Evolutionary conservation across 768 basidiomycete species (phyloP).

Genomic region (Naganishia friedmannii): DNA sequence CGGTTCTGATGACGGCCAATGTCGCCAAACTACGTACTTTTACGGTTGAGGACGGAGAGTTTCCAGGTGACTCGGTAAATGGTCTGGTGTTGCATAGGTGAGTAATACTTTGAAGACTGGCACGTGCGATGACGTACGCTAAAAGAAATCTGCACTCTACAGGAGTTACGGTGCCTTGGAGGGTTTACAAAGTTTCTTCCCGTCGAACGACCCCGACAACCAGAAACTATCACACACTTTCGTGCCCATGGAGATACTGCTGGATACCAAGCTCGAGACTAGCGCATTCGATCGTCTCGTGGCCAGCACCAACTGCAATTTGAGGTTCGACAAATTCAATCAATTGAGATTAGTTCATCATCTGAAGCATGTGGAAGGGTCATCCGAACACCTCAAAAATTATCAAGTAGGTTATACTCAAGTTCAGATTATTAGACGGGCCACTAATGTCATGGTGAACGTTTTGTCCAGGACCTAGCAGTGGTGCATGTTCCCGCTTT

Average conservation of each 20-base stretch:
- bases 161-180: slow-evolving; percentile 76
- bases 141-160: slow-evolving; percentile 13
- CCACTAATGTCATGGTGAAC: slow-evolving; percentile 1
- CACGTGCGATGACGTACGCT: slow-evolving; percentile 14
- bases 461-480: slow-evolving; percentile 67
- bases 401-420: slow-evolving; percentile 58
- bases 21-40: slow-evolving; percentile 76
- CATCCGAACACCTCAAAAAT: slow-evolving; percentile 60
- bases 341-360: slow-evolving; percentile 75
- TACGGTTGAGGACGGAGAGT: slow-evolving; percentile 73
- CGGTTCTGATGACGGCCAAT: slow-evolving; percentile 71
- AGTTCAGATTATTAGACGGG: slow-evolving; percentile 5
- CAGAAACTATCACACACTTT: slow-evolving; percentile 37
- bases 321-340: slow-evolving; percentile 94
- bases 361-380: slow-evolving; percentile 42
- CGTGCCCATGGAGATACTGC: slow-evolving; percentile 86
- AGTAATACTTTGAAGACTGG: slow-evolving; percentile 31
- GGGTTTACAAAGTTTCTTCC: slow-evolving; percentile 84
- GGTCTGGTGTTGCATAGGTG: slow-evolving; percentile 82
- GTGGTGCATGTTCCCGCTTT: slow-evolving; percentile 78
- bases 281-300: slow-evolving; percentile 82
- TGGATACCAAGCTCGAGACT: slow-evolving; percentile 79
- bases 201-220: slow-evolving; percentile 48
- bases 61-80: slow-evolving; percentile 76
- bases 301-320: slow-evolving; percentile 76